Evolutionary conservation across 345 rosid species (phyloP), one percentile per base, ranked within the genome.

Genomic region (Draba incana): DNA sequence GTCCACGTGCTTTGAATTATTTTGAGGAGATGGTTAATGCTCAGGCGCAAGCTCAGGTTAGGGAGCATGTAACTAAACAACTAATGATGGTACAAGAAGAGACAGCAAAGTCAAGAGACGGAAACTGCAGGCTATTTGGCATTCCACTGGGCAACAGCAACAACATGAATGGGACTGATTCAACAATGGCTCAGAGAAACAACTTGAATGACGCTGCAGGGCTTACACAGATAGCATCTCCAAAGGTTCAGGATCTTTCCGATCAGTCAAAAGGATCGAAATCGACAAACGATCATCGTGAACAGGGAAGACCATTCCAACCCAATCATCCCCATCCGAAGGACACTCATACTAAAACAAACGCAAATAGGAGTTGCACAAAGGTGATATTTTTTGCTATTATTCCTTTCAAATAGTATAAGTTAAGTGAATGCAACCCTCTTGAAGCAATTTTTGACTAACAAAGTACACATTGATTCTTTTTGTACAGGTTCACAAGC

Each of bases 101-200:
- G 24, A 68, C 74, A 14, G 77, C 67, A 52, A 87, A 82, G 70
- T 55, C 88, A 12, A 75, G 66, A 50, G 83, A 78, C 4, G 85
- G 86, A 15, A 82, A 78, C 71, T 87, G 85, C 84, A 89, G 75
- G 73, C 87, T 90, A 62, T 90, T 90, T 74, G 97, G 97, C 56
- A 81, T 86, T 71, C 87, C 88, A 30, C 85, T 90, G 44, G 64
- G 71, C 63, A 70, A 81, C 62, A 64, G 71, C 63, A 70, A 81
- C 62, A 80, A 60, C 74, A 63, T 64, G 68, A 77, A 57, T 57
- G 38, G 74, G 25, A 47, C 73, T 5, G 85, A 84, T 50, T 68
- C 77, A 8, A 42, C 61, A 1, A 56, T 64, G 53, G 38, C 79
- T 13, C 65, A 62, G 46, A 60, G 68, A 75, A 81, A 69, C 68